Base-by-base conservation (phyloP, 768 basidiomycete genomes). In the Mycena polygramma region DNA sequence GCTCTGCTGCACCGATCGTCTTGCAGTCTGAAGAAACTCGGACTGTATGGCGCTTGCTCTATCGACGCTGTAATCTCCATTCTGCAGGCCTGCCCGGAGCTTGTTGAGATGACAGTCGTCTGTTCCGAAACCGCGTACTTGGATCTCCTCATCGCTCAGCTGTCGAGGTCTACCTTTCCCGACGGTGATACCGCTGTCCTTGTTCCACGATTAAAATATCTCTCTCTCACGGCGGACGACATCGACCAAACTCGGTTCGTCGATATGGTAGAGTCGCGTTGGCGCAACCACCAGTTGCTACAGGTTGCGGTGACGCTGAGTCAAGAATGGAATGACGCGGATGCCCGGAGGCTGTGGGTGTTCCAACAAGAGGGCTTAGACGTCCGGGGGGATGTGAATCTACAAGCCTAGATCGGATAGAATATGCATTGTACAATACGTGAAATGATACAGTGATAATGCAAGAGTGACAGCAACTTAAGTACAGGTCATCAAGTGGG, bases 401-500 rank as follows among this genome's bases (percentile, higher is more conserved):
- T 46, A 46, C 15, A 19, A 46, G 45, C 7, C 39, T 39, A 15
- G 13, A 22, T 36, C 43, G 46, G 22, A 30, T 46, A 48, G 15
- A 20, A 30, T 54, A 62, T 55, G 53, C 52, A 20, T 54, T 54
- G 36, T 62, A 68, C 66, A 67, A 59, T 66, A 58, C 49, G 65
- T 46, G 19, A 36, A 57, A 37, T 48, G 57, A 66, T 67, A 67
- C 66, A 67, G 57, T 53, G 24, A 45, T 55, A 30, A 49, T 66
- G 65, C 57, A 53, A 59, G 57, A 39, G 46, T 20, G 41, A 65
- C 39, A 45, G 35, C 46, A 57, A 63, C n/a, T 14, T 13, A 26
- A 63, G 53, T 37, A 68, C 46, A 70, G 26, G 26, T 62, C 30
- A 70, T 68, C 63, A 39, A 22, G 72, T 69, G 14, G 75, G 57